Evolutionary conservation across 2,329 filamentous ascomycete species (phyloP), one percentile per base, ranked within the genome.

Genomic region (Aspergillus pseudonomiae): DNA sequence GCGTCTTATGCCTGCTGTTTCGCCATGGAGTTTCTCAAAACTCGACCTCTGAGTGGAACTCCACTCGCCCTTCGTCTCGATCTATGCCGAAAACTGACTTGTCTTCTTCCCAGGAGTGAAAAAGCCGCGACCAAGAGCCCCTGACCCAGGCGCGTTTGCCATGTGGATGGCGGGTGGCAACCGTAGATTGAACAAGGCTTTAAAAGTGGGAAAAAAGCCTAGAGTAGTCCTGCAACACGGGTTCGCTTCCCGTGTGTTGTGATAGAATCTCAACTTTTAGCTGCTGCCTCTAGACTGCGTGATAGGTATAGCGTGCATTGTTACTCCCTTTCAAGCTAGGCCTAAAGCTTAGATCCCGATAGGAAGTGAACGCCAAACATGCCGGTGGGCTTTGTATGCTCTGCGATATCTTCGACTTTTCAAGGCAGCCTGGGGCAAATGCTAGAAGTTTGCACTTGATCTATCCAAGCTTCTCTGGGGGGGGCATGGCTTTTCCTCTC

Each of bases 161-260:
- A 74, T 74, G 69, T 82, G 80, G 80, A 78, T 82, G 78, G 73
- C 79, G 56, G 80, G 80, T 48, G 70, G 73, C 46, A 71, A 75
- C 59, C 67, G 69, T 55, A 70, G 69, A 53, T 59, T 68, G n/a
- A 72, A 70, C 65, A 72, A 77, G 74, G 68, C 77, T 75, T 78
- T 78, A 78, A 83, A 82, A 77, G 75, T 68, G 74, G 76, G 74
- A 76, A 82, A 82, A 78, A 82, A 81, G 77, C 75, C 79, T 75
- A 78, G 80, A 71, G 62, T 71, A 64, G 64, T 71, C 45, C 65
- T 24, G 52, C 32, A 66, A 53, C 66, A 67, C 63, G 66, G 62
- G n/a, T 64, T 46, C 55, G 63, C 64, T 62, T 74, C 68, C 68
- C 70, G 70, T 71, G 71, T 74, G 68, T 73, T 77, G 70, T 76